Conservation (phyloP, 352 stramenopile genomes). For the Pythium myriotylum region DNA sequence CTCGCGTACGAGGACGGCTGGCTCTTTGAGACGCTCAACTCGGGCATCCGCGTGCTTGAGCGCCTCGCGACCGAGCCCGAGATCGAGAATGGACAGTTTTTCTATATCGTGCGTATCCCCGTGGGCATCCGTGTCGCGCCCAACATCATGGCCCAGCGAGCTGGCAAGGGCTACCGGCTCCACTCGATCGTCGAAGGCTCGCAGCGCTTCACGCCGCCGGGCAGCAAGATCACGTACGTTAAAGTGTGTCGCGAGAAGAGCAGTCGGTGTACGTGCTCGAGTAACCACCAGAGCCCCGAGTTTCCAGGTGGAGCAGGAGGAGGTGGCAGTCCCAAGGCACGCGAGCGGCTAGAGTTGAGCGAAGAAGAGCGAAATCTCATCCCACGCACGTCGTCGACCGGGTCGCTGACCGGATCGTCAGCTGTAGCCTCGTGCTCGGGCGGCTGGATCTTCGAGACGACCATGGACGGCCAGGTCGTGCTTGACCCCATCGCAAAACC, state of each 20-base stretch:
- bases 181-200: constrained; percentile 85
- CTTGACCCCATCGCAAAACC: constrained; percentile 69
- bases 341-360: constrained; percentile 22
- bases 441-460: constrained; percentile 86
- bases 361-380: constrained; percentile 32
- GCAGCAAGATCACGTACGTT: constrained; percentile 85
- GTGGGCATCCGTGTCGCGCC: constrained; percentile 80
- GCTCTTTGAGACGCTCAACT: constrained; percentile 82
- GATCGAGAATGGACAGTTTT: constrained; percentile 79
- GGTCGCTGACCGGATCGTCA: constrained; percentile 12
- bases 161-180: constrained; percentile 78
- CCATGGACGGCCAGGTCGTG: constrained; percentile 83
- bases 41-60: constrained; percentile 78
- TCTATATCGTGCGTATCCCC: constrained; percentile 83
- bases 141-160: constrained; percentile 83
- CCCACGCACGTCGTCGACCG: constrained; percentile 24
- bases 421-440: constrained; percentile 53
- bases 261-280: constrained; percentile 53
- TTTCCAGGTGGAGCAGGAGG: constrained; percentile 3
- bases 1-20: constrained; percentile 83
- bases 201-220: constrained; percentile 78
- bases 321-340: constrained; percentile 24
- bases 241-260: constrained; percentile 82
- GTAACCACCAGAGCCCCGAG: constrained; percentile 40
- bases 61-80: constrained; percentile 60